Percentiles rank a stretch among this genome's conserved stretches.
phyloP scores from a whole-genome alignment of 106 monocot genomes.

The Alisma plantagoaquatica region DNA sequence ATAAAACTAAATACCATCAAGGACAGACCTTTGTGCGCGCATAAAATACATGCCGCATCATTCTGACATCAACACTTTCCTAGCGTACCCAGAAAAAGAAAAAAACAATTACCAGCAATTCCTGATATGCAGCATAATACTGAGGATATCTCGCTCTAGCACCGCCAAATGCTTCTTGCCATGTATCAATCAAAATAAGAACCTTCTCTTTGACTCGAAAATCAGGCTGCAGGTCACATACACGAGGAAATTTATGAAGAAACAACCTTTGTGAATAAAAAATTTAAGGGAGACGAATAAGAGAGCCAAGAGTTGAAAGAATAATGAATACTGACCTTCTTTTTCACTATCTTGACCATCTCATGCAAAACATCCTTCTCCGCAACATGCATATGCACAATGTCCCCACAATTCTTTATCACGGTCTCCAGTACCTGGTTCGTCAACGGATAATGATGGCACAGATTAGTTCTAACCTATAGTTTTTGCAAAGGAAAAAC shows the following conservation, averaged over 20 bases:
- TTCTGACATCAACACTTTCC: not conserved
- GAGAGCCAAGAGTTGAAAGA: not conserved
- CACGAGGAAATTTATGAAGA: not conserved
- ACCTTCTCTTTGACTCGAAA: slow-evolving; percentile 56
- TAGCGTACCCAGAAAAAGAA: too few species aligned
- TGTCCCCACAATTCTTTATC: too few species aligned
- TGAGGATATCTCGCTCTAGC: slow-evolving; percentile 33
- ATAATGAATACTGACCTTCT: slow-evolving; percentile 23
- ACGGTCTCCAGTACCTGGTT: too few species aligned
- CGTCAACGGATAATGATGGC: slow-evolving; percentile 18
- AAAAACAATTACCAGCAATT: slow-evolving; percentile 28
- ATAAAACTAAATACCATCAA: not conserved
- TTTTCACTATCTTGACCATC: too few species aligned
- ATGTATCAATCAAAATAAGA: slow-evolving; percentile 28
- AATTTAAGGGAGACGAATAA: not conserved
- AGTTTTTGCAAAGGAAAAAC: slow-evolving; percentile 4
- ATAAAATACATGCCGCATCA: not conserved
- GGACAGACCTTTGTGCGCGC: not conserved
- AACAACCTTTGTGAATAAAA: not conserved
- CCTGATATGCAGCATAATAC: slow-evolving; percentile 55
- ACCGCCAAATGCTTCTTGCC: slow-evolving; percentile 57
- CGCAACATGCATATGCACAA: too few species aligned
- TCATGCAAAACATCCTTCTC: too few species aligned
- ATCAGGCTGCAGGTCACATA: slow-evolving; percentile 29
- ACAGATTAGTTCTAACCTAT: slow-evolving; percentile 20